These are phyloP conservation scores for barrel medic (Medicago truncatula) DNA, from an alignment of 306 rosid genomes.

Conservation along the genomic window MtrunA17r5.0-ANR NC_053046.1:10946001-10946500, in stretches of 20 bases:
- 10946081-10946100: background rate
- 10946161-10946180: background rate
- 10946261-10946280: too few species aligned
- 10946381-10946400: constrained; percentile 23
- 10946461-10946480: background rate
- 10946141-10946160: background rate
- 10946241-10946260: background rate
- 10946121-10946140: background rate
- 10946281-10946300: background rate
- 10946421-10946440: constrained; percentile 37
- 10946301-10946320: constrained; percentile 22
- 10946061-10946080: background rate
- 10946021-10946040: background rate
- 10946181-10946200: background rate
- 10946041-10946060: background rate
- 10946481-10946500: constrained; percentile 34
- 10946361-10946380: constrained; percentile 29
- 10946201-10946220: background rate
- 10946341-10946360: constrained; percentile 28
- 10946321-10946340: constrained; percentile 27
- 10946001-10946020: background rate
- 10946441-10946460: constrained; percentile 33
- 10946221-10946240: background rate
- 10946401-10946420: constrained; percentile 30
- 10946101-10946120: background rate